A percentile compares a stretch with the other conserved stretches of the same genome.
phyloP scores from a whole-genome alignment of 1,284 basidiomycete genomes.

The Flammula alnicola region DNA sequence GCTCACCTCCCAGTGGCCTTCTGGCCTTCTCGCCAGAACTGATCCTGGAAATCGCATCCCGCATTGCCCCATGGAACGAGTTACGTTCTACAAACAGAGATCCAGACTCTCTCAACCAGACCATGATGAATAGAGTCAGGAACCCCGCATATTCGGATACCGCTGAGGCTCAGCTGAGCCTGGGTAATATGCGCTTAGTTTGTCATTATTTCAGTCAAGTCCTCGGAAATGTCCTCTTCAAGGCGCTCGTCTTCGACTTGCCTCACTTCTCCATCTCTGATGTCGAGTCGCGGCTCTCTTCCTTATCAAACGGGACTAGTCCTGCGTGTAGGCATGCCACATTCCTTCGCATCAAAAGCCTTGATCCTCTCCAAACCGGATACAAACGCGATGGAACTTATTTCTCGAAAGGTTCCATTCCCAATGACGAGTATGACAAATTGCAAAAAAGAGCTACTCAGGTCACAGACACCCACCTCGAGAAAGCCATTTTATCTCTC shows the following conservation, averaged over 20 bases:
- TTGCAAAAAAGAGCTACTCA: too few relatives aligned
- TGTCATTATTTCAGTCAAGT: not conserved
- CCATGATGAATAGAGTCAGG: too few relatives aligned
- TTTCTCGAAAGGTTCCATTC: too few relatives aligned
- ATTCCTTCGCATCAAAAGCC: not conserved
- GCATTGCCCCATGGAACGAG: not conserved
- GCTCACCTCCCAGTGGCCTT: too few relatives aligned
- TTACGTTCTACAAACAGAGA: not conserved
- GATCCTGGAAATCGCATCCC: not conserved
- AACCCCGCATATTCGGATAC: too few relatives aligned
- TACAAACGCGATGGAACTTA: not conserved
- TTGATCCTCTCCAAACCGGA: not conserved
- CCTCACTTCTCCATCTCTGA: not conserved
- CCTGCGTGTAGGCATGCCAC: not conserved
- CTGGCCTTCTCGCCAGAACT: not conserved
- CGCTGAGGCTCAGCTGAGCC: too few relatives aligned
- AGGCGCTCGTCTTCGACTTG: not conserved
- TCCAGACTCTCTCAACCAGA: too few relatives aligned
- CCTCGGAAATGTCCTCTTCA: not conserved
- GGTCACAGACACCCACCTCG: too few relatives aligned
- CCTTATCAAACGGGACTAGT: not conserved
- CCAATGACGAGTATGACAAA: too few relatives aligned
- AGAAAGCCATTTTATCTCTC: too few relatives aligned
- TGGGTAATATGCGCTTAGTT: not conserved
- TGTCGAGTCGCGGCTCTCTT: not conserved